Evolutionary conservation across 2,329 filamentous ascomycete species (phyloP), one percentile per base, ranked within the genome.

Genomic region (Phaeomoniella chlamydospora): DNA sequence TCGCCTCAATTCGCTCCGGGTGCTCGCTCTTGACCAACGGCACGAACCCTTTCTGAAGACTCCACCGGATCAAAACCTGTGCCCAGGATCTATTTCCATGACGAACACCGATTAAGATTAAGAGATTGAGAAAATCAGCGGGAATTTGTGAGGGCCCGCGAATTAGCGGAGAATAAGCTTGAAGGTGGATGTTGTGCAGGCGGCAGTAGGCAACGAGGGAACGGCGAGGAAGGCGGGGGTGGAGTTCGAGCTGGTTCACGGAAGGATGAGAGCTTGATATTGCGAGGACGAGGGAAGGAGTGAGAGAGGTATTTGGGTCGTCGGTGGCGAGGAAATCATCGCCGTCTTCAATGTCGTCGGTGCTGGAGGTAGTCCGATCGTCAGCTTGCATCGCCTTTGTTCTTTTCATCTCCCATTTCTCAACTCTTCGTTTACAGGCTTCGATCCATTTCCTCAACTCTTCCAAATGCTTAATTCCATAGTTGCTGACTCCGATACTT

Each of bases 191-290:
- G 40, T 67, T 66, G 14, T 73, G 66, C 54, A 77, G 65, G 42
- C 66, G 56, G 47, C 80, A 81, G 85, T 86, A 94, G 33, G 71
- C 62, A 5, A 77, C 75, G 41, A 94, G 83, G 49, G 94, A 85
- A 14, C 67, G 61, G 12, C 86, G 68, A 5, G 76, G 68, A 31
- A 85, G 22, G 6, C 22, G n/a, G n/a, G 22, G 22, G n/a, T 26
- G 22, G 22, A 26, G 6, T n/a, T 34, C 37, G n/a, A 22, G 30
- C 22, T 34, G 19, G 11, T 16, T 22, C 3, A 31, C 32, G 18
- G n/a, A n/a, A n/a, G n/a, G n/a, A n/a, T n/a, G n/a, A n/a, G n/a
- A n/a, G n/a, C n/a, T n/a, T n/a, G n/a, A n/a, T n/a, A n/a, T n/a
- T n/a, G n/a, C n/a, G n/a, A n/a, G n/a, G n/a, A n/a, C n/a, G n/a